Base-by-base conservation (phyloP, 306 rosid species). In the Quercus suber region DNA sequence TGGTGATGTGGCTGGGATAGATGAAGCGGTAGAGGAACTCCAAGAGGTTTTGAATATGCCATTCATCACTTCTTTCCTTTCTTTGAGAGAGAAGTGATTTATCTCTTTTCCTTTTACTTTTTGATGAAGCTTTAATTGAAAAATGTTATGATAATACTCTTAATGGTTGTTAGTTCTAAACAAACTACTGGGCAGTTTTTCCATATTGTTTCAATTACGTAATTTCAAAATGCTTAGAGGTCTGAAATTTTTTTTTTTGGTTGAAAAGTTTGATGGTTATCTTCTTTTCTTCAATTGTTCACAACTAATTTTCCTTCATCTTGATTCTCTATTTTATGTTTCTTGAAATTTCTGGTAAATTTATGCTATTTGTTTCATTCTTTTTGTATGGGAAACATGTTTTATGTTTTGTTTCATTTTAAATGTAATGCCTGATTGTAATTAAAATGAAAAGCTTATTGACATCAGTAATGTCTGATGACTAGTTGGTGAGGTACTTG, bases 21-120 rank as follows among this genome's bases (percentile, higher is more conserved):
- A 95, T 83, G 98, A 90, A 75, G 99, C 99, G 3, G 99, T 93
- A 21, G 98, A 95, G 85, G 98, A 95, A 89, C 99, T 95, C 79
- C 96, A 88, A 82, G 99, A 95, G 98, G 98, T 93, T 74, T 57
- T 55, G 72, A 7, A 68, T 68, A 37, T 78, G 64, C 25, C 71
- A 51, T 20, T 27, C 20, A n/a, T n/a, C n/a, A n/a, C n/a, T n/a
- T n/a, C 28, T 74, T 73, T 55, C 49, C 37, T n/a, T 31, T 64
- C 43, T 25, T 53, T 79, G 53, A 49, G 53, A 12, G 53, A 11
- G 37, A 27, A 27, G 51, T 19, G n/a, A 33, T 55, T 51, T 51
- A 69, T 74, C 5, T 19, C 20, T 53, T 35, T 27, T 60, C 30
- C 74, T 69, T 19, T 19, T 63, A 60, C 70, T 25, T 23, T 81